Evolutionary conservation across 345 rosid genomes (phyloP), one percentile per base, ranked within the genome.

Genomic region (Boechera retrofracta): DNA sequence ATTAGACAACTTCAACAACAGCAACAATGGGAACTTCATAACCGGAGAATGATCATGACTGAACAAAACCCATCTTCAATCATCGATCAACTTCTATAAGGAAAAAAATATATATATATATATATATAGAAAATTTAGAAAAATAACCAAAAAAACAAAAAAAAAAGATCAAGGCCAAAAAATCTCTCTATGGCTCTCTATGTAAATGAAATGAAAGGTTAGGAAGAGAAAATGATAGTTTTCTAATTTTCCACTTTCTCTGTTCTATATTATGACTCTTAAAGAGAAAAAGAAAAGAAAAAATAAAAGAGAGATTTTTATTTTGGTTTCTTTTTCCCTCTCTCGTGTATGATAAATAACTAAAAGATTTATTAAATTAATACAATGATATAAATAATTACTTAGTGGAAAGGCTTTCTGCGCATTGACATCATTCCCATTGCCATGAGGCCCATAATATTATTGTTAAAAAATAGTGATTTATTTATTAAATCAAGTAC

Each of bases 1-100:
- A 21, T 85, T 71, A 77, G 84, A 80, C 91, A 86, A 73, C 86
- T 84, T 55, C 96, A 90, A 53, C 93, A 77, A 58, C 73, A 67
- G 16, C 79, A 67, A 58, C 76, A 77, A 65, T 88, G 95, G 91
- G 84, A 89, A 59, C 78, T 82, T 74, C 74, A 80, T 78, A 78
- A 59, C 56, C 83, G 82, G 51, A 51, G 80, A 69, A 69, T 64
- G 35, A 31, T 67, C 61, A 75, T 83, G 10, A 73, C 67, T n/a
- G 88, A 87, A 82, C 85, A 75, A 83, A 81, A 71, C 75, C 64
- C 79, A 63, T 78, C 89, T 57, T 48, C 84, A 67, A 87, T 77
- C 85, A 56, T 33, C 76, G 79, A 87, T 83, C 84, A 72, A 57
- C 72, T 49, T 67, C 4, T 71, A 39, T 65, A 64, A 56, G 55